phyloP scores from a whole-genome alignment of 768 basidiomycete genomes.

The Candolleomyces aberdarensis region DNA sequence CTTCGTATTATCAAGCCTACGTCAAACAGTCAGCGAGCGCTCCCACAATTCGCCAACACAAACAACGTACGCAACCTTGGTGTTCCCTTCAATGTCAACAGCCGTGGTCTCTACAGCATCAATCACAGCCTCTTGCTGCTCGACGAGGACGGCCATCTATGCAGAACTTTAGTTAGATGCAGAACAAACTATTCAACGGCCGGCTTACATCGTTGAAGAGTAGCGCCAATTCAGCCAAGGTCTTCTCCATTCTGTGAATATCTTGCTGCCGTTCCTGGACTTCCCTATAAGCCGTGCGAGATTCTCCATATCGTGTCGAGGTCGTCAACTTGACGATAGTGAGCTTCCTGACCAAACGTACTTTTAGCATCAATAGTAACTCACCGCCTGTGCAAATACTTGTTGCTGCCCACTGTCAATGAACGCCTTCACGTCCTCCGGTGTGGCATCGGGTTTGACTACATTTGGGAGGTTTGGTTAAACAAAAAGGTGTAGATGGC shows the following conservation, averaged over 20 bases:
- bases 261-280: constrained; percentile 89
- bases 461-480: neutral
- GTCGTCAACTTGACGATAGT: constrained; percentile 51
- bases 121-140: constrained; percentile 79
- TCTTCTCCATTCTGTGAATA: constrained; percentile 80
- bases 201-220: constrained; percentile 74
- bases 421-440: constrained; percentile 72
- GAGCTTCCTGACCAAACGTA: neutral
- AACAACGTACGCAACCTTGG: constrained; percentile 61
- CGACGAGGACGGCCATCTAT: constrained; percentile 76
- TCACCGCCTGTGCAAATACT: constrained; percentile 76
- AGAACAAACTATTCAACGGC: neutral
- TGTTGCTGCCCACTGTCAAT: constrained; percentile 63
- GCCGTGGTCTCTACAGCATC: constrained; percentile 62
- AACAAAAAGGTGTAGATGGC: neutral
- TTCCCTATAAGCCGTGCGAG: constrained; percentile 78
- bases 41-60: neutral
- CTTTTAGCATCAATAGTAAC: constrained; percentile 12
- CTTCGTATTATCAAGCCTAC: constrained; percentile 59
- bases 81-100: constrained; percentile 59
- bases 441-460: constrained; percentile 88
- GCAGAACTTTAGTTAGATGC: neutral
- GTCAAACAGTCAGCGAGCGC: constrained; percentile 1
- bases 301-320: constrained; percentile 81
- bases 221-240: constrained; percentile 84